Base-by-base conservation (phyloP, 768 basidiomycete genomes). In the Dioszegia hungarica region DNA sequence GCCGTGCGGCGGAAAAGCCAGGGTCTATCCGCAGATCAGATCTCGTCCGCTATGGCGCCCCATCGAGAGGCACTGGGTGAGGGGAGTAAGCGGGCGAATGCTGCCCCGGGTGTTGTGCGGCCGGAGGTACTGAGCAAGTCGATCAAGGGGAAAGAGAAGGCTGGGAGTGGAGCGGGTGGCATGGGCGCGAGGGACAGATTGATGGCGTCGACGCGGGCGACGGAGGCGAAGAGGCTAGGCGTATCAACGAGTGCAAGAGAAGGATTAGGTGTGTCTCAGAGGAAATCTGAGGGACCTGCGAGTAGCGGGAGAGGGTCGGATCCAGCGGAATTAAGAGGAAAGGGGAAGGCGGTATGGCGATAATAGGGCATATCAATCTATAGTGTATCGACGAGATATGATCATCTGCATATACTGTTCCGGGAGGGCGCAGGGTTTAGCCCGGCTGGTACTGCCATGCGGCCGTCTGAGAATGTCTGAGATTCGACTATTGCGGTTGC, bases 1-100 rank as follows among this genome's bases (percentile, higher is more conserved):
- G 71, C 66, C 17, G 63, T 67, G 3, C 19, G 66, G 28, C 49
- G 58, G 27, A 63, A 63, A 44, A 29, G 58, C 19, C 45, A 57
- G 28, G 62, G 52, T 5, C 22, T 31, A 19, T 57, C 19, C 19
- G 17, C 39, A 28, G 38, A 46, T 14, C 46, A 34, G 34, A 6
- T 33, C 31, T 15, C 29, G 3, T n/a, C n/a, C 2, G 8, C 46
- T 8, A 22, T 33, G 29, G 17, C 14, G 10, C 28, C 38, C 1
- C 46, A 40, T 12, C 48, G n/a, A 15, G 41, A 55, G 12, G 29
- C 39, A 17, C 27, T 58, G 25, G 54, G 56, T 2, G 65, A 66
- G 27, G 57, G 62, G 14, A 60, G 64, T 17, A 50, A 60, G 40
- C 46, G 59, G 33, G 50, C 34, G 6, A 70, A 66, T 57, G 51